Evolutionary conservation across 1,284 basidiomycete species (phyloP).

Genomic region (Pascua sp.): DNA sequence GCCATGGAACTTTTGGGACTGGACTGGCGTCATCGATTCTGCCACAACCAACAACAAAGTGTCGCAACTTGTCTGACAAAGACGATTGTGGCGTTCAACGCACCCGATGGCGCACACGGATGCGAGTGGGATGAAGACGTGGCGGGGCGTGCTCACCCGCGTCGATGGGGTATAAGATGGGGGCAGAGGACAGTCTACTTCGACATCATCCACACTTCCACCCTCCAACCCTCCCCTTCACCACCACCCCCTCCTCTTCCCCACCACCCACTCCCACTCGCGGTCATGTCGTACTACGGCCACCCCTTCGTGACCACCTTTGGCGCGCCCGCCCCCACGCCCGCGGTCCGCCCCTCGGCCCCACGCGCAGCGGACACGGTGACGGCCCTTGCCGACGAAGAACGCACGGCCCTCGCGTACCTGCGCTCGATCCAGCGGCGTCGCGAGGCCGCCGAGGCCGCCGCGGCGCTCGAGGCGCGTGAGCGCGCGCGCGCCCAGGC

Average conservation of each 20-base stretch:
- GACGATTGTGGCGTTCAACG: too few relatives aligned
- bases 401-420: slow-evolving; percentile 40
- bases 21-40: too few relatives aligned
- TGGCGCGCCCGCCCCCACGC: neutral
- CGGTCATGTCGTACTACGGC: slow-evolving; percentile 17
- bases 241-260: neutral
- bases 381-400: slow-evolving; percentile 31
- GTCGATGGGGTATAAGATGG: too few relatives aligned
- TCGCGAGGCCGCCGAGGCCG: slow-evolving; percentile 31
- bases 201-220: neutral
- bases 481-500: slow-evolving; percentile 13
- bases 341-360: neutral
- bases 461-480: slow-evolving; percentile 23
- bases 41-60: too few relatives aligned
- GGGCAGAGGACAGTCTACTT: too few relatives aligned
- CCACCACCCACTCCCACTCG: neutral
- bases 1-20: too few relatives aligned
- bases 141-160: too few relatives aligned
- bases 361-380: too few relatives aligned
- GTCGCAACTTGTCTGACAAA: too few relatives aligned
- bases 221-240: neutral
- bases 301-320: slow-evolving; percentile 14
- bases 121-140: too few relatives aligned
- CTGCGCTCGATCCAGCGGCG: slow-evolving; percentile 39
- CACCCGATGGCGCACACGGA: too few relatives aligned